phyloP scores from a whole-genome alignment of 495 filamentous ascomycete species.

The Lasiosphaeria ovina region DNA sequence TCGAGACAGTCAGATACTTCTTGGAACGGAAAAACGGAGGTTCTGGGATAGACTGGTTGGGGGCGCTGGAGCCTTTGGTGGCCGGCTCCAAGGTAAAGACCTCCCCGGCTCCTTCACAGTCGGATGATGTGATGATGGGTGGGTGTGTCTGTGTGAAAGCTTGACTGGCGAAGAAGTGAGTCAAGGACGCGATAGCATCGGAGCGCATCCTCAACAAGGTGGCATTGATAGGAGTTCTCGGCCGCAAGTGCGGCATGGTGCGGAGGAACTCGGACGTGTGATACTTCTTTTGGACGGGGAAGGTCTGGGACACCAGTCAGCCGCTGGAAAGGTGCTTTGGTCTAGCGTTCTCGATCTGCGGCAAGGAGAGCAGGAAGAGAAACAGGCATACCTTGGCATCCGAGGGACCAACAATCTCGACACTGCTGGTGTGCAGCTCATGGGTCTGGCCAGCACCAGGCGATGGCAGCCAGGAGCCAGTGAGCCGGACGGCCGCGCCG shows the following conservation, averaged over 20 bases:
- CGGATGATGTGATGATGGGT: constrained; percentile 92
- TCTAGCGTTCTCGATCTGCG: neutral
- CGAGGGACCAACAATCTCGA: constrained; percentile 70
- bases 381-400: constrained; percentile 68
- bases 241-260: constrained; percentile 82
- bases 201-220: constrained; percentile 82
- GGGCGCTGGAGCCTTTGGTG: constrained; percentile 27
- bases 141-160: constrained; percentile 86
- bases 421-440: constrained; percentile 70
- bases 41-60: constrained; percentile 15
- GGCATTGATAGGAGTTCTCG: constrained; percentile 78
- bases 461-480: constrained; percentile 75
- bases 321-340: constrained; percentile 16
- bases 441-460: constrained; percentile 68
- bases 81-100: constrained; percentile 70
- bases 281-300: constrained; percentile 91
- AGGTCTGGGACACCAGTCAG: constrained; percentile 56
- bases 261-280: constrained; percentile 87
- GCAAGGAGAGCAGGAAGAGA: constrained; percentile 13
- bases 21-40: constrained; percentile 73
- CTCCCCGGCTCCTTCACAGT: constrained; percentile 95
- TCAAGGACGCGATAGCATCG: constrained; percentile 67
- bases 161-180: constrained; percentile 64
- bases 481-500: constrained; percentile 75
- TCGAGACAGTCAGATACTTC: constrained; percentile 96